Percentiles rank a stretch among this genome's conserved stretches.
phyloP scores from a whole-genome alignment of 2,329 filamentous ascomycete genomes.

The Aspergillus sp. region DNA sequence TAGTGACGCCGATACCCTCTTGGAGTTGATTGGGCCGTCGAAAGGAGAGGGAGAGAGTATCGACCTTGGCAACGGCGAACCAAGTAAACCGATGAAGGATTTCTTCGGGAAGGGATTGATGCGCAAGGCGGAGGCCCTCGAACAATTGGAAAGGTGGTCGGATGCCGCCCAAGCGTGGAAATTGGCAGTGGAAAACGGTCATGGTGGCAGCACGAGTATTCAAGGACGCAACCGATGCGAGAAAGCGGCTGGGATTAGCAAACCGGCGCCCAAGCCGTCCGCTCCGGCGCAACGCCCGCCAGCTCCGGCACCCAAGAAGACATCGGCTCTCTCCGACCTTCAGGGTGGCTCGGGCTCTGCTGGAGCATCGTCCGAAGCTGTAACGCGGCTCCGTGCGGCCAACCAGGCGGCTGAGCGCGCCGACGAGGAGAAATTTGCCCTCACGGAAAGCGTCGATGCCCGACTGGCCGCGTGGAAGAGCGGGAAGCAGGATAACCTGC shows the following conservation, averaged over 20 bases:
- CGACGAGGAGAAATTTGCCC: constrained; percentile 88
- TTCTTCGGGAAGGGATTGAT: constrained; percentile 91
- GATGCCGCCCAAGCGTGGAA: constrained; percentile 82
- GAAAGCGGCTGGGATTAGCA: constrained; percentile 72
- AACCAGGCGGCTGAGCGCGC: constrained; percentile 81
- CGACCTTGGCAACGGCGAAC: constrained; percentile 61
- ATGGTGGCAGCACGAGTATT: constrained; percentile 80
- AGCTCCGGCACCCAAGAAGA: constrained; percentile 37
- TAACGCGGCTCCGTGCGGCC: constrained; percentile 75
- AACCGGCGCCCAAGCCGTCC: constrained; percentile 44
- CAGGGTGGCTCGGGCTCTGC: constrained; percentile 41
- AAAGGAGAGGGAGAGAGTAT: constrained; percentile 80
- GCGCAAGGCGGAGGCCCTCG: constrained; percentile 91
- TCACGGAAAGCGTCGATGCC: constrained; percentile 81
- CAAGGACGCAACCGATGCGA: constrained; percentile 88
- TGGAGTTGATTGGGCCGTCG: constrained; percentile 74
- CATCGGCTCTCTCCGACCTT: constrained; percentile 32
- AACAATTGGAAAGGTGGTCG: constrained; percentile 90
- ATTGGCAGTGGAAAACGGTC: constrained; percentile 74
- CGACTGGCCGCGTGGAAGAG: constrained; percentile 77
- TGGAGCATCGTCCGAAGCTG: constrained; percentile 64
- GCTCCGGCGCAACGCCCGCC: constrained; percentile 48
- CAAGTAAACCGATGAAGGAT: constrained; percentile 81
- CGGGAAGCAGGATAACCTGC: constrained; percentile 87
- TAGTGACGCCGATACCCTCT: constrained; percentile 74